Percentiles rank a stretch among this genome's conserved stretches.
phyloP scores from a whole-genome alignment of 345 rosid genomes.

The Angophora floribunda region DNA sequence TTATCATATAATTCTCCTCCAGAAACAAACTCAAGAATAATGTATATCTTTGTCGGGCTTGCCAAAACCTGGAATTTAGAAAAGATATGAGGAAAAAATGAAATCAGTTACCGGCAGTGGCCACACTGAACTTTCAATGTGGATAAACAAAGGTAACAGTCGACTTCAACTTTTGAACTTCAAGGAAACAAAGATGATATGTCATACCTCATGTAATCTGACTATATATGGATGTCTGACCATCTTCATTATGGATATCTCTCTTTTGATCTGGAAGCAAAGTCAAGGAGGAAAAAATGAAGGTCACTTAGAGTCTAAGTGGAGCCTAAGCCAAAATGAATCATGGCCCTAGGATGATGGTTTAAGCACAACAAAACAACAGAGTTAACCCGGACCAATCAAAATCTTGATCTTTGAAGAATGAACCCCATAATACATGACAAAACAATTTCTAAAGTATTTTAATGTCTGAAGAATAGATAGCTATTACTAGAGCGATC shows the following conservation, averaged over 20 bases:
- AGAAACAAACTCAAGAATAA: constrained; percentile 80
- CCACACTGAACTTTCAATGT: background rate
- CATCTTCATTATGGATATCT: constrained; percentile 91
- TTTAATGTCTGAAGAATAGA: background rate
- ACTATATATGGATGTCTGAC: constrained; percentile 84
- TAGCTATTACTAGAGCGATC: background rate
- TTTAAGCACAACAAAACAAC: background rate
- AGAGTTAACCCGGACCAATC: background rate
- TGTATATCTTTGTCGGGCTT: constrained; percentile 67
- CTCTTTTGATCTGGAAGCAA: constrained; percentile 61
- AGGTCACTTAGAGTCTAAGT: background rate
- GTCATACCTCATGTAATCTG: constrained; percentile 64
- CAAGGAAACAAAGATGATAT: background rate
- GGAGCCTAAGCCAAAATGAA: background rate
- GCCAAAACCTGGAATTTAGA: constrained; percentile 51
- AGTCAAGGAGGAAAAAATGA: background rate
- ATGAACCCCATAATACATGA: background rate
- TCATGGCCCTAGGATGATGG: background rate
- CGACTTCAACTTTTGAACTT: background rate
- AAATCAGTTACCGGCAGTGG: background rate
- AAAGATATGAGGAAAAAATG: background rate
- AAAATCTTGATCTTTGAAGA: background rate
- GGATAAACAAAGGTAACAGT: background rate
- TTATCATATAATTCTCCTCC: constrained; percentile 87
- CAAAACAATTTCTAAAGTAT: background rate